Conservation (phyloP, 352 stramenopile species). For the Globisporangium solare region DNA sequence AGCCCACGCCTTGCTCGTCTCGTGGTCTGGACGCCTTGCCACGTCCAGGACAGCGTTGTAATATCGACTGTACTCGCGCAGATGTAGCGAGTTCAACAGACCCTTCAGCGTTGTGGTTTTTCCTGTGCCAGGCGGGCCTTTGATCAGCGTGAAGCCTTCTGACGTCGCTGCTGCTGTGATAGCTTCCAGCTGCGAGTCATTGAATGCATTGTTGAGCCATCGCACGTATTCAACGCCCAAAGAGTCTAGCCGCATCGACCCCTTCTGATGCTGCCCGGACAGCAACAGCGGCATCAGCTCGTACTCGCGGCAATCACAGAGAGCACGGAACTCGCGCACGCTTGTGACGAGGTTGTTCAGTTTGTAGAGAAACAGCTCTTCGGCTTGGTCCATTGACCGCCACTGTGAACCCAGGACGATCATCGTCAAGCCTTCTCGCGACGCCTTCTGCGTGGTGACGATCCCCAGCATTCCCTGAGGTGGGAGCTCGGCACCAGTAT, state of each 20-base stretch:
- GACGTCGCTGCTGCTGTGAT: constrained; percentile 86
- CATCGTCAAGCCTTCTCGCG: constrained; percentile 74
- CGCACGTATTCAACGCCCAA: constrained; percentile 76
- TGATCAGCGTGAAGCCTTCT: constrained; percentile 90
- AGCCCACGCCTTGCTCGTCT: constrained; percentile 81
- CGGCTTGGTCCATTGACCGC: constrained; percentile 40
- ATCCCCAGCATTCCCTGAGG: constrained; percentile 58
- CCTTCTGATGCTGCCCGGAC: constrained; percentile 58
- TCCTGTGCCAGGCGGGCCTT: constrained; percentile 85
- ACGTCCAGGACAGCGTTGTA: constrained; percentile 88
- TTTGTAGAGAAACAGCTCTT: constrained; percentile 73
- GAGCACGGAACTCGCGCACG: constrained; percentile 80
- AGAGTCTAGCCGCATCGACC: constrained; percentile 78
- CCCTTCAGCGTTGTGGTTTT: constrained; percentile 92
- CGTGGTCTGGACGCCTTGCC: constrained; percentile 64
- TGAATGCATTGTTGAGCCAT: constrained; percentile 80
- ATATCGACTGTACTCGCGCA: constrained; percentile 91
- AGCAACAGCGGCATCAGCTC: constrained; percentile 70
- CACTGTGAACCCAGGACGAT: constrained; percentile 53
- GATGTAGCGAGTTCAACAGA: constrained; percentile 89
- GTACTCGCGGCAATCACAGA: constrained; percentile 82
- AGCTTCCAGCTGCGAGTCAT: constrained; percentile 87
- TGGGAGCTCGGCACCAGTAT: neutral
- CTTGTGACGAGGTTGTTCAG: constrained; percentile 87
- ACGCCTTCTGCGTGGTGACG: constrained; percentile 55